Conservation (phyloP, 805 yeast species). For the Helenozyma baotianmanensis region DNA sequence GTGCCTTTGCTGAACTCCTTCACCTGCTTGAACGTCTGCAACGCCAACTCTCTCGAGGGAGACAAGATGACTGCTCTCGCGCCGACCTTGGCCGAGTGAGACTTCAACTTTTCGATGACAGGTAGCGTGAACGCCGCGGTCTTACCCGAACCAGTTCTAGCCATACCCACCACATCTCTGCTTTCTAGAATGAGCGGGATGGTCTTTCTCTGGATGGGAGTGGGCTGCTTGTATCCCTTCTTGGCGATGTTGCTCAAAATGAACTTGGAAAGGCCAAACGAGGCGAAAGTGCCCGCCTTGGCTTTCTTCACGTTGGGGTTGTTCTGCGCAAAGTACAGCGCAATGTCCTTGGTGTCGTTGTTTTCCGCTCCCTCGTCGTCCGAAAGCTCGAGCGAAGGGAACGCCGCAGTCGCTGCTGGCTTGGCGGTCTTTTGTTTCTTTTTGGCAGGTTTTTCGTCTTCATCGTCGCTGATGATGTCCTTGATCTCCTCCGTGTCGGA, state of each 20-base stretch:
- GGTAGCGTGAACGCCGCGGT: constrained; percentile 97
- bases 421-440: constrained; percentile 25
- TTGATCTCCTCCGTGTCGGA: constrained; percentile 21
- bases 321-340: constrained; percentile 37
- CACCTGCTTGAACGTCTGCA: constrained; percentile 84
- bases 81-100: constrained; percentile 84
- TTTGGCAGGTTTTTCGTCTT: constrained; percentile 23
- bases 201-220: constrained; percentile 96
- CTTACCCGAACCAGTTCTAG: constrained; percentile 98
- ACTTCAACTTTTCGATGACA: constrained; percentile 75
- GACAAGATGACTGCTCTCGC: constrained; percentile 84
- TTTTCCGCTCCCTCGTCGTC: constrained; percentile 35
- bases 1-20: constrained; percentile 85
- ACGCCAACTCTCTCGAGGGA: constrained; percentile 94
- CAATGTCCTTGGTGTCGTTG: constrained; percentile 43
- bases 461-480: constrained; percentile 50
- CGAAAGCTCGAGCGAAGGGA: constrained; percentile 51
- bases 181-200: constrained; percentile 84
- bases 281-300: constrained; percentile 79
- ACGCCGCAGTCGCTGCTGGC: constrained; percentile 22
- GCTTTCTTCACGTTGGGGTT: constrained; percentile 51
- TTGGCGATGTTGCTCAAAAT: constrained; percentile 65
- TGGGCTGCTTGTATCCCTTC: constrained; percentile 91
- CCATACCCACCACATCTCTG: constrained; percentile 98
- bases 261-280: constrained; percentile 80